phyloP scores from a whole-genome alignment of 23 red algal genomes.

The Gracilaria vermiculophylla region DNA sequence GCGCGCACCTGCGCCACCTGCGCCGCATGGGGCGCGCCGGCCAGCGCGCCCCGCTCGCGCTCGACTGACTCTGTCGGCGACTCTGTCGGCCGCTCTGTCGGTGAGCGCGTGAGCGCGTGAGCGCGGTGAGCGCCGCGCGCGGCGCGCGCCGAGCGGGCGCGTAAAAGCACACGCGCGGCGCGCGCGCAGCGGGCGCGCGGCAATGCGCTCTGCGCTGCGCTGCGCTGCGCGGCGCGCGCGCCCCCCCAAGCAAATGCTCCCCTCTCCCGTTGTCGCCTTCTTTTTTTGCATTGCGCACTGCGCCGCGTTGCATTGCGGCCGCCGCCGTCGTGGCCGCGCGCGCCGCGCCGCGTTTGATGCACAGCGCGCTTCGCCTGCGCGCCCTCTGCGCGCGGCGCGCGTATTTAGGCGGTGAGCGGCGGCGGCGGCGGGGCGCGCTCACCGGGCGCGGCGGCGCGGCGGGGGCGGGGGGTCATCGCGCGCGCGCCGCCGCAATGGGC shows the following conservation, averaged over 20 bases:
- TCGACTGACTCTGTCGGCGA: slow-evolving; percentile 44
- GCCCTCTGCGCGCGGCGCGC: neutral
- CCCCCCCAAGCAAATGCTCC: no score
- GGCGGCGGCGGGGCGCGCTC: no score
- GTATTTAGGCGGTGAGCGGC: no score
- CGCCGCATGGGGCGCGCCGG: slow-evolving; percentile 46
- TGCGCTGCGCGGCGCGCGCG: neutral
- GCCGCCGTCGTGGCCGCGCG: neutral
- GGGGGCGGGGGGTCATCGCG: no score
- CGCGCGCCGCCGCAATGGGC: slow-evolving; percentile 25
- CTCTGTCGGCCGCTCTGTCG: neutral
- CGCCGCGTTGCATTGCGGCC: neutral
- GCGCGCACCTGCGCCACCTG: slow-evolving; percentile 68
- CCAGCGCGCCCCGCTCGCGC: slow-evolving; percentile 53
- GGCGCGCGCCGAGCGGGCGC: no score
- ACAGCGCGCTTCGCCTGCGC: neutral
- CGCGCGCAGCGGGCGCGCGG: neutral
- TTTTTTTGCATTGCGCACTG: neutral
- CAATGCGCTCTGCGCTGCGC: neutral
- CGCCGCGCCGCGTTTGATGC: slow-evolving; percentile 11
- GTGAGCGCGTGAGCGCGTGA: no score
- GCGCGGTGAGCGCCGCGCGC: no score
- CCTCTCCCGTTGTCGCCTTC: neutral
- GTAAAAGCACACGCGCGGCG: no score
- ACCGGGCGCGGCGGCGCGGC: no score